Evolutionary conservation across 1,284 basidiomycete species (phyloP), one percentile per base, ranked within the genome.

Genomic region (Phaffia rhodozyma): DNA sequence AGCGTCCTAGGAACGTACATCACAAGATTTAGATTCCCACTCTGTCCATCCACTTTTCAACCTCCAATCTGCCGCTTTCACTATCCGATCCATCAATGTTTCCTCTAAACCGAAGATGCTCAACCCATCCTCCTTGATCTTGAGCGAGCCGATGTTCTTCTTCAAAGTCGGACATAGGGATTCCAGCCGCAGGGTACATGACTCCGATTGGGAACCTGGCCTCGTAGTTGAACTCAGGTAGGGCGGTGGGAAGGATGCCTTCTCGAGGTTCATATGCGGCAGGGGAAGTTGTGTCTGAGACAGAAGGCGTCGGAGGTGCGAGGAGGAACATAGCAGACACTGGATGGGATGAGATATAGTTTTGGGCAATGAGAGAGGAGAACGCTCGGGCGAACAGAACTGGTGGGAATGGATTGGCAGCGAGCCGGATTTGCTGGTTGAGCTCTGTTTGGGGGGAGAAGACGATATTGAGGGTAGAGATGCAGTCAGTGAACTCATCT

Each of bases 331-430:
- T 52, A 11, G 65, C 66, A 21, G 61, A 64, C 47, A 63, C 55
- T 7, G 68, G 68, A 54, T 69, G 68, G 52, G 66, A 67, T 5
- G 68, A 69, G 47, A 69, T 67, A 49, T 69, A 69, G 23, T 55
- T 60, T 53, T 69, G 66, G 18, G 66, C 60, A 54, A 69, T 62
- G 9, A 69, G 65, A 7, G 48, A 60, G 5, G 60, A 54, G 13
- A 54, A 34, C 5, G 58, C 55, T 49, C 58, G 63, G 43, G 63
- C 58, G 7, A 60, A 59, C 54, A 65, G 49, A 43, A 65, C 63
- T 32, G 63, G 63, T 11, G 63, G 63, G 49, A 65, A 65, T 20
- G 58, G 58, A 21, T 62, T 54, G 34, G 55, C 38, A 27, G 63
- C 48, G 29, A 65, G 59, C 2, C 63, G 52, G 49, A 65, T 52